Evolutionary conservation across 2,329 filamentous ascomycete genomes (phyloP), one percentile per base, ranked within the genome.

Genomic region (Helotiales sp.): DNA sequence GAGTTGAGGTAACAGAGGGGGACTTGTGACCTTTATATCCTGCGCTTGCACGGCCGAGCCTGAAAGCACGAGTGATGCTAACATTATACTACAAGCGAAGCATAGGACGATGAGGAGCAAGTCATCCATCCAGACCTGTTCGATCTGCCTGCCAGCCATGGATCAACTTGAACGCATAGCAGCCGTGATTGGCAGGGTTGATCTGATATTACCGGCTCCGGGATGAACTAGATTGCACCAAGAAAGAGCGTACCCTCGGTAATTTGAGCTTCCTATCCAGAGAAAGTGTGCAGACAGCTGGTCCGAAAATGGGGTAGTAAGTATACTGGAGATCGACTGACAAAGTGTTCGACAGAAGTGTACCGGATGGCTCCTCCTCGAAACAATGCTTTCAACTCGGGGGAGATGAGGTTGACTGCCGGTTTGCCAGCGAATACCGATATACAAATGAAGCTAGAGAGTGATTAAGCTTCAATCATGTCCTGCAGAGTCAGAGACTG

Each of bases 11-110:
- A 66, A 64, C 34, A 7, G 17, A 20, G 49, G 45, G 40, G 45
- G 70, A 62, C 11, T 61, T 61, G 47, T 47, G 32, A 32, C 55
- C 61, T 60, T 74, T 74, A 74, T 74, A 70, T 47, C 60, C 52
- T 65, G 32, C 47, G 32, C 20, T 32, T 47, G 54, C 40, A 61
- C 28, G 61, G 13, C 45, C 20, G 45, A 37, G 28, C 43, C 61
- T 26, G 34, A 59, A 45, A 49, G 34, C 26, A 32, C 43, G 22
- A 49, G 20, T 30, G 17, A 13, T 47, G 13, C 40, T 61, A 55
- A 60, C 43, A 54, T 49, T 54, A 61, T 37, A 26, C 28, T 40
- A 32, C 43, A 37, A 59, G 22, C 15, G 15, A 60, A 61, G 63
- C 43, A 63, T 55, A 61, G 45, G 50, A 65, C 55, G 32, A 64